Percentiles rank a stretch among this genome's conserved stretches.
Evolutionary conservation across 1,139 yeast genomes (phyloP).

Genomic region (Groenewaldozyma auringiensis): DNA sequence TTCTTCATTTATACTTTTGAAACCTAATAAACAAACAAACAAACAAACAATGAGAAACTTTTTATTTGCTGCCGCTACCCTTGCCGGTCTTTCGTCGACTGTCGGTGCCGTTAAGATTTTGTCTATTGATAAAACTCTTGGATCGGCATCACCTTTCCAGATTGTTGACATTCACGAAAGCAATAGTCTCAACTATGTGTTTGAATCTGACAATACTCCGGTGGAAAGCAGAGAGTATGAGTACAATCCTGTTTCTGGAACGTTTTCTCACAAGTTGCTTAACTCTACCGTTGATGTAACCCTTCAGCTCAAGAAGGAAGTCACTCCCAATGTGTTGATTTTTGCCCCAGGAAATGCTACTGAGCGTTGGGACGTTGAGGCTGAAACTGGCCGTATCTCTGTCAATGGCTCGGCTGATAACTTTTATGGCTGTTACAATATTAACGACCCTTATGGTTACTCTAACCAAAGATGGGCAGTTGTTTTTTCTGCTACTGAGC

Average conservation of each 20-base stretch:
- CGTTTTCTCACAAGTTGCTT: background rate
- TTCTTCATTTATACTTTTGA: too few relatives aligned
- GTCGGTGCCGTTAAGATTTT: background rate
- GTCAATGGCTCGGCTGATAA: background rate
- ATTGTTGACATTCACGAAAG: conserved; percentile 40
- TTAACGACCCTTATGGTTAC: background rate
- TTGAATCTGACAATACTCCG: conserved; percentile 14
- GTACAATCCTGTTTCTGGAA: background rate
- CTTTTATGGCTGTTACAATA: background rate
- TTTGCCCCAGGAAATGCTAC: background rate
- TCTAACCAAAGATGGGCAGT: background rate
- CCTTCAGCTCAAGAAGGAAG: background rate
- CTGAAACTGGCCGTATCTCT: background rate
- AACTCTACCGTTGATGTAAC: background rate
- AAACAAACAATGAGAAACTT: background rate
- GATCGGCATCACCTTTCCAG: background rate
- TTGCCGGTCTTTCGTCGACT: background rate
- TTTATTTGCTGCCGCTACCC: background rate
- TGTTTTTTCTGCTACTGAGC: background rate
- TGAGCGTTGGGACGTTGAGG: background rate
- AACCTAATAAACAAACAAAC: background rate
- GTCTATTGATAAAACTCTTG: background rate
- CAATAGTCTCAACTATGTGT: conserved; percentile 46
- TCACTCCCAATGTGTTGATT: background rate
- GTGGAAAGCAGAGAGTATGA: background rate